A percentile compares a stretch with the other conserved stretches of the same genome.
Evolutionary conservation across 768 basidiomycete genomes (phyloP).

Genomic region (Mycena metata): DNA sequence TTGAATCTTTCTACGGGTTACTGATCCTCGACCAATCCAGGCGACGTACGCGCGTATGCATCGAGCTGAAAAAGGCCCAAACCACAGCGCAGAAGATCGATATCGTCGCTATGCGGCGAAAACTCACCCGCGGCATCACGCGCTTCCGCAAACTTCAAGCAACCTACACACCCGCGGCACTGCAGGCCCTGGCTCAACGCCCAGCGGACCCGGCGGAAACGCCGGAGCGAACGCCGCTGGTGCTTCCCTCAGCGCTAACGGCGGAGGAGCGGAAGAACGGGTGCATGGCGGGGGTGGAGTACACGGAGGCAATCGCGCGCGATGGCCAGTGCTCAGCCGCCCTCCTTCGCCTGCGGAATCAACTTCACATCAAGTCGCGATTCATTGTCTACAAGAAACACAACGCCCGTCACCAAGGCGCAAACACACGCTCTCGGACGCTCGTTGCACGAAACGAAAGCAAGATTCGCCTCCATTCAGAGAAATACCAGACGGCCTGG

Average conservation of each 20-base stretch:
- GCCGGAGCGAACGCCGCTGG: not conserved
- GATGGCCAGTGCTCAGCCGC: constrained; percentile 24
- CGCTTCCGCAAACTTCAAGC: constrained; percentile 10
- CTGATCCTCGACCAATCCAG: not conserved
- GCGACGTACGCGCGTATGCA: not conserved
- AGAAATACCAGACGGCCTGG: no score
- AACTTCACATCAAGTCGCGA: constrained; percentile 23
- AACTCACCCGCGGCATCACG: constrained; percentile 4
- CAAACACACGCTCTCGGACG: constrained; percentile 7
- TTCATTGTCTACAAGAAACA: constrained; percentile 12
- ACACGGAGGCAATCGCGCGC: constrained; percentile 4
- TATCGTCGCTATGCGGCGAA: not conserved
- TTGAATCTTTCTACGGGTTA: not conserved
- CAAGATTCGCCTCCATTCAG: no score
- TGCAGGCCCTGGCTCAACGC: not conserved
- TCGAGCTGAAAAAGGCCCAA: constrained; percentile 23
- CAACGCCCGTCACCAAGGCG: constrained; percentile 15
- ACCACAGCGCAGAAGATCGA: not conserved
- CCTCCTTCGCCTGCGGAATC: constrained; percentile 16
- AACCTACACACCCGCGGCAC: constrained; percentile 9
- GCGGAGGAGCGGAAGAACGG: no score
- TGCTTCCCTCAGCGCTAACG: not conserved
- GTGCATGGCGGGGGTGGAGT: not conserved
- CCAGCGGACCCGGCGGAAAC: no score
- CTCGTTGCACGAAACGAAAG: no score